A percentile compares a stretch with the other conserved stretches of the same genome.
These are phyloP conservation scores for Myxozyma melibiosi DNA, from an alignment of 805 yeast genomes.

Conservation along the genomic window DNA sequence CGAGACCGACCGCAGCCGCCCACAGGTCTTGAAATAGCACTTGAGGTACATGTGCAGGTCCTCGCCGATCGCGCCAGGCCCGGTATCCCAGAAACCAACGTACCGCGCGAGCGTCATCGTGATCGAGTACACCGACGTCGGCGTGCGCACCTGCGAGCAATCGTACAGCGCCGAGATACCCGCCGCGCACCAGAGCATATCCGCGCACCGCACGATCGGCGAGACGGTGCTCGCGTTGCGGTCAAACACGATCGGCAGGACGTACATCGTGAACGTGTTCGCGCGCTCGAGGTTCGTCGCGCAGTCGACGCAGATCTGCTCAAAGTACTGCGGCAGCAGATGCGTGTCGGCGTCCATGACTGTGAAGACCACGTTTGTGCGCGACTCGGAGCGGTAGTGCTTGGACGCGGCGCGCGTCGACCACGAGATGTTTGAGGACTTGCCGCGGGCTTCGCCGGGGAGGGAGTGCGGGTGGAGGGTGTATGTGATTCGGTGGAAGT, in stretches of 20 bases:
- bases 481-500: constrained; percentile 20
- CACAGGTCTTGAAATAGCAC: constrained; percentile 28
- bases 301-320: constrained; percentile 14
- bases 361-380: constrained; percentile 22
- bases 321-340: constrained; percentile 27
- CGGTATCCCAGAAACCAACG: constrained; percentile 36
- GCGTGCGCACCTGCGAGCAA: constrained; percentile 27
- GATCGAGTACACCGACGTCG: constrained; percentile 34
- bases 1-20: constrained; percentile 24
- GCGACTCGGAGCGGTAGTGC: neutral
- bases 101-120: constrained; percentile 26
- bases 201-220: constrained; percentile 34
- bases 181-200: constrained; percentile 34
- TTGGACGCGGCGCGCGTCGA: constrained; percentile 25
- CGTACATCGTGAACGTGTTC: constrained; percentile 20
- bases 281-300: neutral
- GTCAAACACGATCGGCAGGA: constrained; percentile 34
- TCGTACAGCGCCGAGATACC: constrained; percentile 32
- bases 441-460: constrained; percentile 33
- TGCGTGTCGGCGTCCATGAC: constrained; percentile 36
- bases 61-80: constrained; percentile 34
- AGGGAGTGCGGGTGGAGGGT: constrained; percentile 28
- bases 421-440: constrained; percentile 35
- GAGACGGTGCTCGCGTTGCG: constrained; percentile 33
- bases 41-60: constrained; percentile 35